Percentiles rank a stretch among this genome's conserved stretches.
These are phyloP conservation scores for Ustilago xerochloae DNA, from an alignment of 1,284 basidiomycete genomes.

Conservation along the genomic window DNA sequence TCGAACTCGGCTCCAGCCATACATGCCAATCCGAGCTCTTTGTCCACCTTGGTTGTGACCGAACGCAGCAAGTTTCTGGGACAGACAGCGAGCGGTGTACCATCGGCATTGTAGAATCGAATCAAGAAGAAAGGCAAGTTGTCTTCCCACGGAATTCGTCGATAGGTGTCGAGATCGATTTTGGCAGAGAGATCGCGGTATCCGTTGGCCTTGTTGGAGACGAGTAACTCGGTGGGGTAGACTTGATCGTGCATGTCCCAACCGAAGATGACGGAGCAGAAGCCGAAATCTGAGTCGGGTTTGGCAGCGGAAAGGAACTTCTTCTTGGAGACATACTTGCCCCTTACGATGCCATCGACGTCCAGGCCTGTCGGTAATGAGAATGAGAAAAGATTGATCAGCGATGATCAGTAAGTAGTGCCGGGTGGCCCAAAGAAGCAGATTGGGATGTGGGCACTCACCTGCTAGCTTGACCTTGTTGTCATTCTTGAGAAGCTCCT, in stretches of 20 bases:
- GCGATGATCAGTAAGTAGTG: neutral
- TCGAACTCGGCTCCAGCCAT: slow-evolving; percentile 90
- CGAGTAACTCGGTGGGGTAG: slow-evolving; percentile 81
- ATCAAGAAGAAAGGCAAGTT: slow-evolving; percentile 92
- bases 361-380: slow-evolving; percentile 42
- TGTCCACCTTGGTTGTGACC: slow-evolving; percentile 71
- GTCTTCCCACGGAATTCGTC: slow-evolving; percentile 91
- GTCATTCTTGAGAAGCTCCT: slow-evolving; percentile 73
- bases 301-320: slow-evolving; percentile 90
- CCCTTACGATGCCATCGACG: slow-evolving; percentile 86
- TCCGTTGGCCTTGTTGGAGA: slow-evolving; percentile 90
- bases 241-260: slow-evolving; percentile 67
- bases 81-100: slow-evolving; percentile 77
- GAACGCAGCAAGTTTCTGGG: slow-evolving; percentile 83
- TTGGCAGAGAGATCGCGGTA: slow-evolving; percentile 86
- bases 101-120: slow-evolving; percentile 80
- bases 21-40: slow-evolving; percentile 45
- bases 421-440: neutral
- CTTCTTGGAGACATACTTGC: slow-evolving; percentile 92
- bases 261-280: slow-evolving; percentile 57
- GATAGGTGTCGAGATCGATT: slow-evolving; percentile 82
- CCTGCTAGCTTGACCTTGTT: slow-evolving; percentile 88
- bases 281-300: slow-evolving; percentile 73
- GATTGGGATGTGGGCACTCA: neutral
- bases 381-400: neutral